A percentile compares a stretch with the other conserved stretches of the same genome.
These are phyloP conservation scores for Cytospora schulzeri DNA, from an alignment of 2,329 filamentous ascomycete genomes.

Conservation along the genomic window DNA sequence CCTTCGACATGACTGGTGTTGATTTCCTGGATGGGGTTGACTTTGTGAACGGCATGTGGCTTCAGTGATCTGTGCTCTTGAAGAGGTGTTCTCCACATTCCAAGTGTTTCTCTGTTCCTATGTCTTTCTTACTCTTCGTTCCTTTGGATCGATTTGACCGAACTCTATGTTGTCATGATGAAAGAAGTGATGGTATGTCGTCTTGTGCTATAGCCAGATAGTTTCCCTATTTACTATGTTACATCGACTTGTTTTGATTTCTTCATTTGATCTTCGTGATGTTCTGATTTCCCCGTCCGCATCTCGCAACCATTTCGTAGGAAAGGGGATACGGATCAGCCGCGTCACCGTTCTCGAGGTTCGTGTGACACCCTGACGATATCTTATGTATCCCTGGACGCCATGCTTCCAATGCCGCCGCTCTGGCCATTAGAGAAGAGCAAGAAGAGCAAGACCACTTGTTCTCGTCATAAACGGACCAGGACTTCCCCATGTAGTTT, in stretches of 20 bases:
- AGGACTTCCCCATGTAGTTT: background rate
- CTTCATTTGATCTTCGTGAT: too few species aligned
- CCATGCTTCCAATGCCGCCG: background rate
- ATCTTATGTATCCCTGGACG: background rate
- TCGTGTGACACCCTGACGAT: background rate
- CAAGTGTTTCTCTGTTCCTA: too few species aligned
- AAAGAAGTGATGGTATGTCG: too few species aligned
- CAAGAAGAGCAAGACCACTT: background rate
- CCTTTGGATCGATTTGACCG: too few species aligned
- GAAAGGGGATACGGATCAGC: background rate
- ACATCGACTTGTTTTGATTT: too few species aligned
- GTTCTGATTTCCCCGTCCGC: background rate
- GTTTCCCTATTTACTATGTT: too few species aligned
- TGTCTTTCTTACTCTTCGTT: too few species aligned
- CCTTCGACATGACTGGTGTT: background rate
- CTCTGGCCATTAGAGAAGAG: background rate
- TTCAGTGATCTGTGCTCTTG: background rate
- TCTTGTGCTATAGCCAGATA: too few species aligned
- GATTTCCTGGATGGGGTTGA: background rate
- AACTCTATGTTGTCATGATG: background rate
- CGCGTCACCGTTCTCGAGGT: background rate
- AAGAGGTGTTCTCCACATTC: background rate
- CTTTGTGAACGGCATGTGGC: background rate
- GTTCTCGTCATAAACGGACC: background rate
- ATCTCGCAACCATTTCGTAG: background rate